Percentiles rank a stretch among this genome's conserved stretches.
These are phyloP conservation scores for Saraca asoca DNA, from an alignment of 331 rosid species.

Conservation along the genomic window DNA sequence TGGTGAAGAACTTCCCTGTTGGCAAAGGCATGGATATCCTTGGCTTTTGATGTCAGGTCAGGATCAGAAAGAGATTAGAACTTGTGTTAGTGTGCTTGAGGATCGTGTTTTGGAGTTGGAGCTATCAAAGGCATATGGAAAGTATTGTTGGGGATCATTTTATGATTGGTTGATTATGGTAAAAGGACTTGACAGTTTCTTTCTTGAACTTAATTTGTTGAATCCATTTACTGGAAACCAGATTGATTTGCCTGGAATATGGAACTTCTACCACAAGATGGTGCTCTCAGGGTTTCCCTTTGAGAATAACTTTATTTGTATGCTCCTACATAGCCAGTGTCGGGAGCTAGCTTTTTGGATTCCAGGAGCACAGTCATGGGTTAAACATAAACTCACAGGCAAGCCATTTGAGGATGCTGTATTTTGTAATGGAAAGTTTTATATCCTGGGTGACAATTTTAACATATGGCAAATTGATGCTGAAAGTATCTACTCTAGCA, in stretches of 20 bases:
- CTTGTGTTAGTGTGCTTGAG: constrained; percentile 55
- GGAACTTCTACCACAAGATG: constrained; percentile 70
- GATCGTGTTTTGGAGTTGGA: constrained; percentile 58
- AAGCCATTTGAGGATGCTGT: constrained; percentile 64
- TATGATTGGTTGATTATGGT: constrained; percentile 64
- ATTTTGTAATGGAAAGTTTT: constrained; percentile 57
- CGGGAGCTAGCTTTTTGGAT: constrained; percentile 46
- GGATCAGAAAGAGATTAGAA: constrained; percentile 43
- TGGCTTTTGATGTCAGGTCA: constrained; percentile 64
- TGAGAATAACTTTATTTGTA: constrained; percentile 42
- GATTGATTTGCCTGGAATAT: constrained; percentile 48
- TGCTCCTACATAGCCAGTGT: constrained; percentile 49
- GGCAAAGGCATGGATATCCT: constrained; percentile 53
- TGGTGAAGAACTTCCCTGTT: constrained; percentile 47
- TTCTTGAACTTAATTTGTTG: constrained; percentile 46
- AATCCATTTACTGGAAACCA: constrained; percentile 53
- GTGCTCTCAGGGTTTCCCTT: constrained; percentile 54
- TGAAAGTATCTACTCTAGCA: constrained; percentile 28
- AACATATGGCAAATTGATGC: constrained; percentile 44
- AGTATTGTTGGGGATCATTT: constrained; percentile 66
- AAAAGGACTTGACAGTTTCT: constrained; percentile 37
- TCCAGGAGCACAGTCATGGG: constrained; percentile 40
- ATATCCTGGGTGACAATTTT: constrained; percentile 47
- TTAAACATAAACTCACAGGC: constrained; percentile 42
- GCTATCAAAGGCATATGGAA: constrained; percentile 45